phyloP scores from a whole-genome alignment of 208 protist species.

The Leishmania arabica region DNA sequence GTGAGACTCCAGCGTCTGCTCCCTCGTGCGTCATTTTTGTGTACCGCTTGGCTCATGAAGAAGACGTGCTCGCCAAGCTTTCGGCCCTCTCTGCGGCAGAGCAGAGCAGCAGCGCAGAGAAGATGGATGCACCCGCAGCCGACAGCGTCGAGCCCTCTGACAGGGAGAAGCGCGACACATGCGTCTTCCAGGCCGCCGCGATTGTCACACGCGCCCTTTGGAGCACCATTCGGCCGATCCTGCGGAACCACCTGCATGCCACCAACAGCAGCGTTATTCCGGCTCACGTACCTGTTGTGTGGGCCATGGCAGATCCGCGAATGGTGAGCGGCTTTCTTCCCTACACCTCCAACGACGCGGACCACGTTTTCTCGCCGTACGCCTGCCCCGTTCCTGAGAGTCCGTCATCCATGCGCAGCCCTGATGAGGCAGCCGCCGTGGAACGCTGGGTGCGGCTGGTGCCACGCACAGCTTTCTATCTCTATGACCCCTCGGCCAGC shows the following conservation, averaged over 20 bases:
- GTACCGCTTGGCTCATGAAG: slow-evolving; percentile 44
- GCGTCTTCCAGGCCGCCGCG: slow-evolving; percentile 7
- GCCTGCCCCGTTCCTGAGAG: background rate
- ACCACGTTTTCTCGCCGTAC: background rate
- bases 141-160: background rate
- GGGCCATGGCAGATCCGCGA: slow-evolving; percentile 39
- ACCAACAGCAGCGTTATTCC: slow-evolving; percentile 6
- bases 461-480: slow-evolving; percentile 17
- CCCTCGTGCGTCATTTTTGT: slow-evolving; percentile 37
- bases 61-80: slow-evolving; percentile 30
- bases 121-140: background rate
- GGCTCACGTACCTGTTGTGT: slow-evolving; percentile 46
- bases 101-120: slow-evolving; percentile 1
- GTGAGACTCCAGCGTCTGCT: background rate
- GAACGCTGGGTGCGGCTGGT: slow-evolving; percentile 29
- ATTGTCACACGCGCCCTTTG: slow-evolving; percentile 33
- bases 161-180: slow-evolving; percentile 5
- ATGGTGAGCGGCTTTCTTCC: slow-evolving; percentile 35
- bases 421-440: background rate
- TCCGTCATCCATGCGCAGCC: background rate
- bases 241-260: slow-evolving; percentile 15
- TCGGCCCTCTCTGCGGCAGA: slow-evolving; percentile 1
- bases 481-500: slow-evolving; percentile 22
- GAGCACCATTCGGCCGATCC: slow-evolving; percentile 20
- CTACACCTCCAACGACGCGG: background rate